phyloP scores from a whole-genome alignment of 495 filamentous ascomycete species.

The Geoglossum glabrum region DNA sequence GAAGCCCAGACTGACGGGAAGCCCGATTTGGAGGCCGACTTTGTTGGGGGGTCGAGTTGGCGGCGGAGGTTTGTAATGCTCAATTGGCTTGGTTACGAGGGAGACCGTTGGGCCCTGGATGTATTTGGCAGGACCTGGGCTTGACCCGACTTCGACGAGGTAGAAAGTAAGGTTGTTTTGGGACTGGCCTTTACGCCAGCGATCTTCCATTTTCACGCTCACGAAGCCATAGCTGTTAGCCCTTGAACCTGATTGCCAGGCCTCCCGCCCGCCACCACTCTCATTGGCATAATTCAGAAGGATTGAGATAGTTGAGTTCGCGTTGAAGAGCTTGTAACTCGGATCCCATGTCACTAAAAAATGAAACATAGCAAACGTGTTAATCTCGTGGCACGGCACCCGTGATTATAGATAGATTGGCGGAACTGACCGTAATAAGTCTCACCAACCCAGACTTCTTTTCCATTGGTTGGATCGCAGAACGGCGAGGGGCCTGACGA shows the following conservation, averaged over 20 bases:
- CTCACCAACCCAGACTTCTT: conserved; percentile 19
- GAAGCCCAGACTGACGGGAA: not conserved
- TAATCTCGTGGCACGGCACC: not conserved
- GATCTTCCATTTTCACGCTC: conserved; percentile 17
- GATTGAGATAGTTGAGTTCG: conserved; percentile 23
- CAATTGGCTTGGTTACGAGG: not conserved
- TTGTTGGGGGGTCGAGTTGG: not conserved
- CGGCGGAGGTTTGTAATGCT: not conserved
- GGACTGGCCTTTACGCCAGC: conserved; percentile 19
- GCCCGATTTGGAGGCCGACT: conserved; percentile 1
- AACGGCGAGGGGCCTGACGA: conserved; percentile 15
- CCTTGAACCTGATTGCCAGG: conserved; percentile 19
- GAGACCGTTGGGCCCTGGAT: conserved; percentile 1
- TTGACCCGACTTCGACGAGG: not conserved
- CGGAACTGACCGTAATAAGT: conserved; percentile 18
- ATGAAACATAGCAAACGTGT: not conserved
- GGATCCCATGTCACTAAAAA: conserved; percentile 23
- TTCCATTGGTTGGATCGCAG: conserved; percentile 20
- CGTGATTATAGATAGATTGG: not conserved
- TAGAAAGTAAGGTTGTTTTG: conserved; percentile 13
- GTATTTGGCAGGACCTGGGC: not conserved
- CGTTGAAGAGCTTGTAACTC: conserved; percentile 18
- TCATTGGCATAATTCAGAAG: conserved; percentile 19
- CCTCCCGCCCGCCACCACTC: conserved; percentile 12
- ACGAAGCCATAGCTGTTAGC: conserved; percentile 24